phyloP scores from a whole-genome alignment of 1,284 basidiomycete species.

The Apiotrichum veenhuisii region DNA sequence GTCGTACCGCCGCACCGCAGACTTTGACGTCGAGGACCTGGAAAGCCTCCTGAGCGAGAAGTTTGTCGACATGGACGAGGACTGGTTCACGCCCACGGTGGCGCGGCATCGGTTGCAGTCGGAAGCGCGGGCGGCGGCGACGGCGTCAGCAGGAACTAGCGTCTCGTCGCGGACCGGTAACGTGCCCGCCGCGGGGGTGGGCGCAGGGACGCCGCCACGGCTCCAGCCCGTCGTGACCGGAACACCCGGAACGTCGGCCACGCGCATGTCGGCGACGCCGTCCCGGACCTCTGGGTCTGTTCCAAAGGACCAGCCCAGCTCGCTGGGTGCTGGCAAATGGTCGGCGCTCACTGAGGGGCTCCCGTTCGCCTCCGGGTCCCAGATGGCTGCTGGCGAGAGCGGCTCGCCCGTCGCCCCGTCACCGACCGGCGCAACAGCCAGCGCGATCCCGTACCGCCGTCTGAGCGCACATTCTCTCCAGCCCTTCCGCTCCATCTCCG shows the following conservation, averaged over 20 bases:
- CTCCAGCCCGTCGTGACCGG: background rate
- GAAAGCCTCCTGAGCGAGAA: slow-evolving; percentile 45
- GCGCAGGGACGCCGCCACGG: background rate
- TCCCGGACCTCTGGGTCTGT: background rate
- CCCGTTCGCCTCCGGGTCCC: slow-evolving; percentile 35
- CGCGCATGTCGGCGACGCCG: background rate
- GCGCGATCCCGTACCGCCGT: slow-evolving; percentile 34
- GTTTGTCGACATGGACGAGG: slow-evolving; percentile 48
- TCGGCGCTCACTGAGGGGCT: slow-evolving; percentile 37
- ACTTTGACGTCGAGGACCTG: slow-evolving; percentile 45
- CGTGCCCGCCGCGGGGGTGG: background rate
- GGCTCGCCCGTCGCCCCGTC: slow-evolving; percentile 12
- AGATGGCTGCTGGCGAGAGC: background rate
- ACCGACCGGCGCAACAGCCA: slow-evolving; percentile 13
- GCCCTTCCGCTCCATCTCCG: slow-evolving; percentile 34
- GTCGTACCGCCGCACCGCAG: slow-evolving; percentile 39
- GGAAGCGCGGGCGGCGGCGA: slow-evolving; percentile 9
- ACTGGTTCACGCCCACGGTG: slow-evolving; percentile 49
- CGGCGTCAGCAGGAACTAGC: slow-evolving; percentile 2
- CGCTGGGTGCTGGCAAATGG: slow-evolving; percentile 33
- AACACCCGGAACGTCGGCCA: background rate
- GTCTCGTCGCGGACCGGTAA: background rate
- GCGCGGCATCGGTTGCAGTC: slow-evolving; percentile 31
- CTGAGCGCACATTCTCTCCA: slow-evolving; percentile 45
- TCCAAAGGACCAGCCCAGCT: slow-evolving; percentile 7